phyloP scores from a whole-genome alignment of 2,329 filamentous ascomycete species.

The Fusarium subglutinans region DNA sequence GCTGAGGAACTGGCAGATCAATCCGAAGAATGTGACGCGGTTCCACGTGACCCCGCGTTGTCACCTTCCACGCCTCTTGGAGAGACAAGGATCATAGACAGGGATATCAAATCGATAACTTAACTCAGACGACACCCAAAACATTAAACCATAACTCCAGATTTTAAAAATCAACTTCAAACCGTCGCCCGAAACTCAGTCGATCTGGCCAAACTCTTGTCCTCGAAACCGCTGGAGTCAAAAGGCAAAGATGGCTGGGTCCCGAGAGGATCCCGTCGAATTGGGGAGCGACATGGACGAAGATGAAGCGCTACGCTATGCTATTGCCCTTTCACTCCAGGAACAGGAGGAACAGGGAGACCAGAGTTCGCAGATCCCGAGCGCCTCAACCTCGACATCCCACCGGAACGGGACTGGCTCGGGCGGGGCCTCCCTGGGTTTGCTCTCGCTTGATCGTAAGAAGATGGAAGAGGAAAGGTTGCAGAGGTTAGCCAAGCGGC shows the following conservation, averaged over 20 bases:
- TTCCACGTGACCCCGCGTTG: slow-evolving; percentile 43
- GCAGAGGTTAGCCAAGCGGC: slow-evolving; percentile 70
- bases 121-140: slow-evolving; percentile 12
- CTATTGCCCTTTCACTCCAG: slow-evolving; percentile 67
- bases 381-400: slow-evolving; percentile 18
- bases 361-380: slow-evolving; percentile 34
- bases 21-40: slow-evolving; percentile 17
- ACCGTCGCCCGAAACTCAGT: slow-evolving; percentile 39
- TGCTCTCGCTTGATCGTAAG: slow-evolving; percentile 74
- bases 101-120: slow-evolving; percentile 29
- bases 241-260: slow-evolving; percentile 31
- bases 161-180: slow-evolving; percentile 24
- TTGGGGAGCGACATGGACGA: slow-evolving; percentile 55
- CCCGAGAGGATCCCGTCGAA: slow-evolving; percentile 35
- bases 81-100: slow-evolving; percentile 23
- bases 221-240: slow-evolving; percentile 13
- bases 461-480: slow-evolving; percentile 88
- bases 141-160: slow-evolving; percentile 13
- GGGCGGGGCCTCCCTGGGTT: slow-evolving; percentile 43
- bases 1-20: neutral
- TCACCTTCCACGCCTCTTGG: neutral
- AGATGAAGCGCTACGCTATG: slow-evolving; percentile 67
- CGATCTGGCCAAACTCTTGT: slow-evolving; percentile 6
- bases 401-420: slow-evolving; percentile 31
- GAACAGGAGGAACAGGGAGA: slow-evolving; percentile 34